Evolutionary conservation across 176 grass and related monocot genomes (phyloP).

Genomic region (Lolium multiflorum): DNA sequence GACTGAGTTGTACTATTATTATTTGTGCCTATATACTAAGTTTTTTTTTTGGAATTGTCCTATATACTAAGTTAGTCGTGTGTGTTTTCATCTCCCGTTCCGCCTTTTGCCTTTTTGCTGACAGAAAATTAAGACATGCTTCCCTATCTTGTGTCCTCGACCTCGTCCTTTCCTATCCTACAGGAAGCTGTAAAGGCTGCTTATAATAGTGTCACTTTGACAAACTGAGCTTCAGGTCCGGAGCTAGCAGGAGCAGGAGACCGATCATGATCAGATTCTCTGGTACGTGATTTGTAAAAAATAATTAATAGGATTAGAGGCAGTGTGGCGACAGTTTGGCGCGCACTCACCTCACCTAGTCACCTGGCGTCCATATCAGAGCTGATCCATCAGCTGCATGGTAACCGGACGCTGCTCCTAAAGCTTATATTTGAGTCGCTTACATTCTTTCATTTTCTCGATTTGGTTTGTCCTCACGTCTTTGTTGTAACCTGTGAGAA

Average conservation of each 20-base stretch:
- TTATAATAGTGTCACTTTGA: slow-evolving; percentile 36
- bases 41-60: too few relatives aligned
- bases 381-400: slow-evolving; percentile 30
- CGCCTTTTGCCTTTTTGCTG: too few relatives aligned
- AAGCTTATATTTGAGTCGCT: slow-evolving; percentile 29
- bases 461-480: slow-evolving; percentile 22
- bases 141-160: background rate
- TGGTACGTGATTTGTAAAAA: slow-evolving; percentile 29
- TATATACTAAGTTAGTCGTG: too few relatives aligned
- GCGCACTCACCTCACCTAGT: slow-evolving; percentile 10
- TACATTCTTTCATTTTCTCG: slow-evolving; percentile 30
- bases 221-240: slow-evolving; percentile 30
- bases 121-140: background rate
- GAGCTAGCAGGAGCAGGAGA: background rate
- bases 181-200: slow-evolving; percentile 10
- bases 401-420: slow-evolving; percentile 1
- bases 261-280: slow-evolving; percentile 43
- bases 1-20: too few relatives aligned
- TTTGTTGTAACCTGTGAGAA: slow-evolving; percentile 40
- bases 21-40: too few relatives aligned
- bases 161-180: slow-evolving; percentile 35
- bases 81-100: too few relatives aligned
- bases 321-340: slow-evolving; percentile 42
- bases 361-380: slow-evolving; percentile 45
- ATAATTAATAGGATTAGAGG: slow-evolving; percentile 37